Percentiles rank a stretch among this genome's conserved stretches.
These are phyloP conservation scores for Aspergillus clavatus DNA, from an alignment of 2,329 filamentous ascomycete species.

Conservation along the genomic window DNA sequence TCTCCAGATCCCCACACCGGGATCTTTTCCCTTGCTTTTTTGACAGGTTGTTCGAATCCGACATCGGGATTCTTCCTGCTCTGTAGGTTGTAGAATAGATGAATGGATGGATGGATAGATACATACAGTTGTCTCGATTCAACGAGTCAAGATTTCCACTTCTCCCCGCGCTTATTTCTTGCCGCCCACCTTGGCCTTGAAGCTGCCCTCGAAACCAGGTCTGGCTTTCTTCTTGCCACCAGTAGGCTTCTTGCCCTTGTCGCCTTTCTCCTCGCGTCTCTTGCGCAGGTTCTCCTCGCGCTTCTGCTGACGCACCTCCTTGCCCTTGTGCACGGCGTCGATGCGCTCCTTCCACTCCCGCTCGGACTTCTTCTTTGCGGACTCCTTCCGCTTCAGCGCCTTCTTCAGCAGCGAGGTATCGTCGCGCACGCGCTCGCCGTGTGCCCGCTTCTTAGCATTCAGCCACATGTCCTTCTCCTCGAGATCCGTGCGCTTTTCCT, in stretches of 20 bases:
- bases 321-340: slow-evolving; percentile 67
- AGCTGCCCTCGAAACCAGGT: slow-evolving; percentile 68
- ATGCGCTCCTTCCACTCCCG: slow-evolving; percentile 76
- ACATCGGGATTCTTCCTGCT: no score
- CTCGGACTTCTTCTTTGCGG: slow-evolving; percentile 83
- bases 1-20: slow-evolving; percentile 10
- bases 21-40: slow-evolving; percentile 8
- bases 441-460: slow-evolving; percentile 78
- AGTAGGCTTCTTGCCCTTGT: slow-evolving; percentile 42
- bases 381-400: slow-evolving; percentile 88
- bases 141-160: neutral
- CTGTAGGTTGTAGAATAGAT: no score
- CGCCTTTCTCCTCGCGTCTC: slow-evolving; percentile 69
- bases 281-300: slow-evolving; percentile 72
- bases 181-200: slow-evolving; percentile 50
- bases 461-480: slow-evolving; percentile 94
- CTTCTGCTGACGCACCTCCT: slow-evolving; percentile 76
- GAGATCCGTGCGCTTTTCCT: slow-evolving; percentile 76
- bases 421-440: slow-evolving; percentile 84
- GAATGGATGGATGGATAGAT: no score
- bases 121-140: no score
- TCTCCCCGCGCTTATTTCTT: slow-evolving; percentile 37
- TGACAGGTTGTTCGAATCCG: neutral
- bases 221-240: slow-evolving; percentile 49
- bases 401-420: slow-evolving; percentile 87